These are phyloP conservation scores for Westerdykella sp. DNA, from an alignment of 2,329 filamentous ascomycete species.

Conservation along the genomic window DNA sequence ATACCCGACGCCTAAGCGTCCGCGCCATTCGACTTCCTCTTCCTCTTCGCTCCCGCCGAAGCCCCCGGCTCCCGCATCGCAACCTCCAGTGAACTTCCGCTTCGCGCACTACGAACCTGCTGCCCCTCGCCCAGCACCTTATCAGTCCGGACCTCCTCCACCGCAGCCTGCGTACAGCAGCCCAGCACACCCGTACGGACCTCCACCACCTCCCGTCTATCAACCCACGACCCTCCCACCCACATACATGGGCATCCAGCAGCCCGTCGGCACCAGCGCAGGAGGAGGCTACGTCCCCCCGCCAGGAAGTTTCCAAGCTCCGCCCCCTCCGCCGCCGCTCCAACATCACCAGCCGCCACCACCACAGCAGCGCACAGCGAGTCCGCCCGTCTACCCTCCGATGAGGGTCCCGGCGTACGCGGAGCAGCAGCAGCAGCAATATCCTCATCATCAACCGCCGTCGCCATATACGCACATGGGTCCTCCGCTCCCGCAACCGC, in stretches of 20 bases:
- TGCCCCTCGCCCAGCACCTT: conserved; percentile 16
- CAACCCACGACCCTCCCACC: conserved; percentile 5
- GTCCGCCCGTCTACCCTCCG: conserved; percentile 13
- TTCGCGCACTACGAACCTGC: conserved; percentile 35
- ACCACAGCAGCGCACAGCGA: conserved; percentile 24
- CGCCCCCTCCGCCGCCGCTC: conserved; percentile 22
- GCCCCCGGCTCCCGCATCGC: conserved; percentile 21
- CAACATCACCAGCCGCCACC: not conserved
- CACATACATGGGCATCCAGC: conserved; percentile 8
- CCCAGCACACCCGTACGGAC: not conserved
- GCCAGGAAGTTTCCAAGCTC: conserved; percentile 29
- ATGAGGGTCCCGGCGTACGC: conserved; percentile 4
- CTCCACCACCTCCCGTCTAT: conserved; percentile 10
- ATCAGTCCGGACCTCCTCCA: conserved; percentile 9
- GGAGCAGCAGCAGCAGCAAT: conserved; percentile 4
- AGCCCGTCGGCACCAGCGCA: conserved; percentile 11
- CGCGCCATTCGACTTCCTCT: conserved; percentile 8
- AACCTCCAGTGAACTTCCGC: conserved; percentile 24
- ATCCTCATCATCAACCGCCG: conserved; percentile 9
- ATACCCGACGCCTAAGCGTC: conserved; percentile 21
- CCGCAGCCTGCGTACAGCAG: conserved; percentile 11
- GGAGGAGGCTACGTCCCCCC: conserved; percentile 28
- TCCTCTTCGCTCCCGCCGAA: conserved; percentile 21
- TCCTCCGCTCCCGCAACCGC: no score
- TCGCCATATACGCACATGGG: conserved; percentile 7